A percentile compares a stretch with the other conserved stretches of the same genome.
Conservation (phyloP, 306 rosid genomes). For the Gleditsia sinensis region DNA sequence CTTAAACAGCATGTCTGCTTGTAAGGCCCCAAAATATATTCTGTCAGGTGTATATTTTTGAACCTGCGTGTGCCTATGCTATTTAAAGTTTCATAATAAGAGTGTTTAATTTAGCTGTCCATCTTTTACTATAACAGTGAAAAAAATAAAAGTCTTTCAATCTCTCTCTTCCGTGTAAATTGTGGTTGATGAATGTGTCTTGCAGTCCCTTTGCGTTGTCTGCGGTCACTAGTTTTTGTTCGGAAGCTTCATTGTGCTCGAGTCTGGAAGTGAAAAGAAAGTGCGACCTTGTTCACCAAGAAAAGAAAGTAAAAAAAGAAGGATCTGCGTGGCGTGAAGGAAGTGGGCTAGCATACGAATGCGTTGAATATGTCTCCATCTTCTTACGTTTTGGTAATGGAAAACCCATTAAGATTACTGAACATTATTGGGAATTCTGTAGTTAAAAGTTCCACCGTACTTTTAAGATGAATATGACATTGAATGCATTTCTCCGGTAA, state of each 20-base stretch:
- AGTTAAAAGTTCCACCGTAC: conserved; percentile 38
- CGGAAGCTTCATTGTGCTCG: background rate
- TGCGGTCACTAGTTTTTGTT: background rate
- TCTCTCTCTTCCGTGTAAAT: background rate
- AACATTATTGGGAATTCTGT: conserved; percentile 24
- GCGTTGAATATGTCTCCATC: conserved; percentile 5
- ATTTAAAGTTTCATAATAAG: background rate
- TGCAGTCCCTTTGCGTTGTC: background rate
- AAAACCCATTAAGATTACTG: conserved; percentile 20
- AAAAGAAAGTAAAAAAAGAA: background rate
- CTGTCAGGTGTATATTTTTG: background rate
- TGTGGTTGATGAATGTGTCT: background rate
- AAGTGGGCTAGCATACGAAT: background rate
- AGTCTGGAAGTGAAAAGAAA: background rate
- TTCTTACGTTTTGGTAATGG: conserved; percentile 35
- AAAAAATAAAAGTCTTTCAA: background rate
- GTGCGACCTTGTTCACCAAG: background rate
- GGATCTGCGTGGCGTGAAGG: background rate
- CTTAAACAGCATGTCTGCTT: background rate
- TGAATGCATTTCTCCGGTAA: conserved; percentile 40
- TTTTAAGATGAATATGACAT: conserved; percentile 31
- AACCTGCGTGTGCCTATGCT: background rate
- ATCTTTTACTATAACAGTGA: background rate
- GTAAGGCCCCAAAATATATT: background rate
- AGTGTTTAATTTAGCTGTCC: background rate